Conservation (phyloP, 139 green algal species). For the Gonium pectorale region DNA sequence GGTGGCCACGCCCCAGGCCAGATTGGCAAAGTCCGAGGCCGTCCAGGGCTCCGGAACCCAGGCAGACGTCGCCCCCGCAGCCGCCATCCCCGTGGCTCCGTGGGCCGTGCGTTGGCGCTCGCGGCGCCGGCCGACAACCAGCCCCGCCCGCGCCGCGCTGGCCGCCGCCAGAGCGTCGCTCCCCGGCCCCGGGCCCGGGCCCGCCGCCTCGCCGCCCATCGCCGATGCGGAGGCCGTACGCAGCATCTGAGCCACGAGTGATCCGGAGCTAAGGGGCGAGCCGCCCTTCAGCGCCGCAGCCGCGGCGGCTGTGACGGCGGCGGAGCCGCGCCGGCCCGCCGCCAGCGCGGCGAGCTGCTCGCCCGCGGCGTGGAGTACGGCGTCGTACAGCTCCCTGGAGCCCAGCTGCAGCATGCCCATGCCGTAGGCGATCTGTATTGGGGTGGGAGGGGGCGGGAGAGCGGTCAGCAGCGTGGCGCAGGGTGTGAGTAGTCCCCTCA, state of each 20-base stretch:
- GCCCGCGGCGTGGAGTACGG: background rate
- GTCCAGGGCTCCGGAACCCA: background rate
- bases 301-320: background rate
- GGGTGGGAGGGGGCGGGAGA: background rate
- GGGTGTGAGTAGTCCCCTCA: too few species aligned
- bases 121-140: too few species aligned
- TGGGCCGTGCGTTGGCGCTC: too few species aligned
- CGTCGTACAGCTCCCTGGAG: background rate
- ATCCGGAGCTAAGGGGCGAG: too few species aligned
- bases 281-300: background rate
- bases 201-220: background rate
- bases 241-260: too few species aligned
- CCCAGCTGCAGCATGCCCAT: slow-evolving; percentile 12
- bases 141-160: too few species aligned
- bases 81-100: background rate
- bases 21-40: background rate
- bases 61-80: background rate
- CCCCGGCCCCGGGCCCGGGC: too few species aligned
- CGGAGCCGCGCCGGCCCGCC: background rate
- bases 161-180: too few species aligned
- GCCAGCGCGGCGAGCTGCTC: background rate
- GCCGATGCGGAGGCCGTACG: too few species aligned
- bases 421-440: slow-evolving; percentile 35
- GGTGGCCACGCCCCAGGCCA: background rate
- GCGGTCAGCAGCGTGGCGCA: too few species aligned